A percentile compares a stretch with the other conserved stretches of the same genome.
phyloP scores from a whole-genome alignment of 163 green algal genomes.

The Chlorella variabilis region DNA sequence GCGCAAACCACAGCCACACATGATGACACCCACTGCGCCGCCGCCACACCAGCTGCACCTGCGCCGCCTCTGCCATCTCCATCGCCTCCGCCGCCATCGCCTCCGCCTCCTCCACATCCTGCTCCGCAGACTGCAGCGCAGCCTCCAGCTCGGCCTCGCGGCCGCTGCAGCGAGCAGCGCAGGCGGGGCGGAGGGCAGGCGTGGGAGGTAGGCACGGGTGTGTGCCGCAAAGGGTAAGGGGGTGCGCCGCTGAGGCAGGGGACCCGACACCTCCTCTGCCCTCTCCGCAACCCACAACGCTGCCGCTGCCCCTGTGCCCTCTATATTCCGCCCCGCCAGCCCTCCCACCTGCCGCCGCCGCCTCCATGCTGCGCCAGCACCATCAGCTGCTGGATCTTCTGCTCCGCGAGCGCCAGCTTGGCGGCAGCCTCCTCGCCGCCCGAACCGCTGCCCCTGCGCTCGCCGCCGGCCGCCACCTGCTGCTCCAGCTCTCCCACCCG shows the following conservation, averaged over 20 bases:
- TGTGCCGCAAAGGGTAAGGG: too few species aligned
- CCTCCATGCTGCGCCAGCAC: constrained; percentile 23
- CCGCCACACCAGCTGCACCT: not conserved
- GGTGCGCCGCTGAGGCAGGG: too few species aligned
- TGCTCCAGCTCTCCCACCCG: constrained; percentile 5
- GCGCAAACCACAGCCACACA: too few species aligned
- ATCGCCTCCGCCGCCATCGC: constrained; percentile 37
- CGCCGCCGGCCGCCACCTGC: not conserved
- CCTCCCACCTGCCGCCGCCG: not conserved
- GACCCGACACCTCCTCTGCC: too few species aligned
- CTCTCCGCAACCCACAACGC: too few species aligned
- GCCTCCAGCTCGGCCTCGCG: constrained; percentile 33
- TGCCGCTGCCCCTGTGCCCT: too few species aligned
- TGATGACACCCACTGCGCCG: too few species aligned
- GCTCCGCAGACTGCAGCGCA: constrained; percentile 1
- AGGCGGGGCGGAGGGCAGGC: not conserved
- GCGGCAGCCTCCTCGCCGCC: constrained; percentile 12
- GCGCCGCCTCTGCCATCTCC: constrained; percentile 31
- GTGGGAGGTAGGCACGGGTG: too few species aligned
- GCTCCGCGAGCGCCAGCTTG: constrained; percentile 22
- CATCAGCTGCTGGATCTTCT: constrained; percentile 36
- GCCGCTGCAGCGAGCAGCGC: not conserved
- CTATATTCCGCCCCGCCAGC: too few species aligned
- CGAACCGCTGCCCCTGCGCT: not conserved
- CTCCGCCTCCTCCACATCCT: constrained; percentile 36